Evolutionary conservation across 2,329 filamentous ascomycete species (phyloP).

Genomic region (Ophiocordyceps robertsii): DNA sequence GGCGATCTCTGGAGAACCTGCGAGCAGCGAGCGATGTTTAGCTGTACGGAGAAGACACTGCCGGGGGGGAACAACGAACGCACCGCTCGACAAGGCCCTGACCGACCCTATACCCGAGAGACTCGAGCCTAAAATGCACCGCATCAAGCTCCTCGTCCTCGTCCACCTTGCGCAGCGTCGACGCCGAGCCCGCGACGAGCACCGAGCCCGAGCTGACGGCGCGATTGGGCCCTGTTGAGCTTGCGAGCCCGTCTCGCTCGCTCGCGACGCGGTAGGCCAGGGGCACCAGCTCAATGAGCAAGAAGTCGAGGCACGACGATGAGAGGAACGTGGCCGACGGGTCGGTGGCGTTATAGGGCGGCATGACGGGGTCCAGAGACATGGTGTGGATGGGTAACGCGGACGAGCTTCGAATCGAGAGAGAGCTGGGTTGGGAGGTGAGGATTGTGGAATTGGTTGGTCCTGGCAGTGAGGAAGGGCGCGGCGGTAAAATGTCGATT

Average conservation of each 20-base stretch:
- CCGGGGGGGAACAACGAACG: conserved; percentile 9
- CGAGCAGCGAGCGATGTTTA: not conserved
- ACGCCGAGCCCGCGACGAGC: conserved; percentile 5
- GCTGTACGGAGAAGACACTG: not conserved
- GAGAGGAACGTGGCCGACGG: conserved; percentile 64
- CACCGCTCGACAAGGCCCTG: conserved; percentile 85
- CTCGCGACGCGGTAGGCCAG: conserved; percentile 78
- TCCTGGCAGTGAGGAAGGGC: too few species aligned
- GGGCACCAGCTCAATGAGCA: conserved; percentile 93
- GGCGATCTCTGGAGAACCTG: conserved; percentile 70
- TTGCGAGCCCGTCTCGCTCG: conserved; percentile 44
- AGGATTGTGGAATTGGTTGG: too few species aligned
- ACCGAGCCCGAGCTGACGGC: conserved; percentile 12
- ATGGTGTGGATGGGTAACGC: conserved; percentile 35
- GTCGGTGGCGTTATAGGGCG: conserved; percentile 59
- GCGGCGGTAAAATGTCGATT: too few species aligned
- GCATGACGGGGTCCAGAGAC: conserved; percentile 61
- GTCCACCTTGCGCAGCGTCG: conserved; percentile 26
- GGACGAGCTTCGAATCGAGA: too few species aligned
- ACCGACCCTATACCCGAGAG: conserved; percentile 79
- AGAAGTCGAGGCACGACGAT: conserved; percentile 80
- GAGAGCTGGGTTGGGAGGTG: not conserved
- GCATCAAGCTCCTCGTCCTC: conserved; percentile 77
- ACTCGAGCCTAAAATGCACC: conserved; percentile 73
- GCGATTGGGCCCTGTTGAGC: not conserved